phyloP scores from a whole-genome alignment of 2,329 filamentous ascomycete species.

The Periconia macrospinosa region DNA sequence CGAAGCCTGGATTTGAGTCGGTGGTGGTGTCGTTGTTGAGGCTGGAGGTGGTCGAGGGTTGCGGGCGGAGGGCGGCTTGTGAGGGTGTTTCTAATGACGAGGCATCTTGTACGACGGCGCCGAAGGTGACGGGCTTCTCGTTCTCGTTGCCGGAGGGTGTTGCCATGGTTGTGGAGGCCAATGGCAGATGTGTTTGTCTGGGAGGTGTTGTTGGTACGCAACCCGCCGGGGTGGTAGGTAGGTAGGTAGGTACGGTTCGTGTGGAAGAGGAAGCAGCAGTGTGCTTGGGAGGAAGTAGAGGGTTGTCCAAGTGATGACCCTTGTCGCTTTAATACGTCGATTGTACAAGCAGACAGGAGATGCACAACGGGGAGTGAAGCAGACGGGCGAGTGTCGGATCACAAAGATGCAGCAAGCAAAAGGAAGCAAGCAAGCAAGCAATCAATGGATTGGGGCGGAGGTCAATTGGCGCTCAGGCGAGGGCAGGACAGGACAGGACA shows the following conservation, averaged over 20 bases:
- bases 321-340: not conserved
- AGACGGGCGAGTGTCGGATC: no score
- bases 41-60: conserved; percentile 40
- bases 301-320: not conserved
- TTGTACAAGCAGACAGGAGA: not conserved
- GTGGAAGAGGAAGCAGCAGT: not conserved
- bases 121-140: conserved; percentile 45
- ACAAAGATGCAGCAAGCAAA: no score
- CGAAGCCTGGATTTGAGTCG: conserved; percentile 32
- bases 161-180: conserved; percentile 26
- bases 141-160: conserved; percentile 31
- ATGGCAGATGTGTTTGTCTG: not conserved
- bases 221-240: not conserved
- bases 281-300: not conserved
- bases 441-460: not conserved
- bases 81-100: conserved; percentile 15
- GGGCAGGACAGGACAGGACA: not conserved
- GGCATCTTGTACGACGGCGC: conserved; percentile 43
- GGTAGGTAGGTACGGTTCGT: not conserved
- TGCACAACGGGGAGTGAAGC: not conserved
- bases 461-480: not conserved
- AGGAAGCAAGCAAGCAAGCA: not conserved
- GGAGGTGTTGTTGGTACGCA: not conserved
- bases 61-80: conserved; percentile 34
- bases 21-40: conserved; percentile 34